Base-by-base conservation (phyloP, 2,329 filamentous ascomycete species). In the Colletotrichum chrysophilum region DNA sequence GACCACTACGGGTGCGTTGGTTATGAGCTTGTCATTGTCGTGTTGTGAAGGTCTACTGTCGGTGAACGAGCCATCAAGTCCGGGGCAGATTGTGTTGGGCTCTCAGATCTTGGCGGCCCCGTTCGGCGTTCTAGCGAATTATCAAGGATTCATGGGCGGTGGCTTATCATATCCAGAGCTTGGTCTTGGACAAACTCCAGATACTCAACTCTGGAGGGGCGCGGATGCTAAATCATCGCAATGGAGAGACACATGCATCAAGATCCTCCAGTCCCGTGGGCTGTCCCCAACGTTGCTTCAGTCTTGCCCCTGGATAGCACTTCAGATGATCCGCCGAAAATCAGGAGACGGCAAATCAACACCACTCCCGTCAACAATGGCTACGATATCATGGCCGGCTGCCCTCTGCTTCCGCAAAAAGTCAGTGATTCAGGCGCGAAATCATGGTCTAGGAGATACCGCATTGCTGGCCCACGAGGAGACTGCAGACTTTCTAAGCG, bases 1-100 rank as follows among this genome's bases (percentile, higher is more conserved):
- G 66, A 92, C 90, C 7, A 91, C 89, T 3, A 89, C 88, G 0
- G 91, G 91, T 4, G 86, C 86, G 13, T 83, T 92, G 9, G 82
- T 92, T 16, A 83, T 91, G 30, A 87, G 86, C 56, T 79, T 92
- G 30, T 85, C 84, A 52, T 85, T 91, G 65, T 86, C 88, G 5
- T 80, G 85, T 52, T 87, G 89, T 56, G 83, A 86, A 48, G 89
- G 88, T 8, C 81, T 92, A 52, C 80, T 87, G 16, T 86, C 85
- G 2, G 83, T 89, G 24, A 87, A 88, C 18, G 87, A 91, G 75
- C 81, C 82, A 8, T 76, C 86, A 36, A 83, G 84, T 16, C 81
- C 85, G 16, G 85, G 84, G 55, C 78, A 87, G 6, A 84, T 85
- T 7, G 83, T 85, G 9, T 79, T 87, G 0, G 86, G 87, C 21